These are phyloP conservation scores for Alternaria gansuensis DNA, from an alignment of 2,329 filamentous ascomycete genomes.

Conservation along the genomic window DNA sequence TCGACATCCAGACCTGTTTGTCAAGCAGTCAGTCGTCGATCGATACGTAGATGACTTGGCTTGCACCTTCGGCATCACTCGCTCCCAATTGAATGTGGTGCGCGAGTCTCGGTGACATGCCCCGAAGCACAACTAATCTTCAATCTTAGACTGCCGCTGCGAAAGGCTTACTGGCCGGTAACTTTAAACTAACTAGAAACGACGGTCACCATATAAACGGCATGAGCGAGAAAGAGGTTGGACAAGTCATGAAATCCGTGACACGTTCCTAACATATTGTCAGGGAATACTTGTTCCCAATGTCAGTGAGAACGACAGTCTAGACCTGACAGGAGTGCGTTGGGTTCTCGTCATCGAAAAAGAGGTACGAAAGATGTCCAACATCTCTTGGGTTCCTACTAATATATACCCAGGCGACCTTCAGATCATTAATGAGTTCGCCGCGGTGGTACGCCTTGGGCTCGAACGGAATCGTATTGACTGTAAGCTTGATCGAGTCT, in stretches of 20 bases:
- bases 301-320: conserved; percentile 57
- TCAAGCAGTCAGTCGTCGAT: conserved; percentile 73
- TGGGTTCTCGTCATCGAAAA: conserved; percentile 84
- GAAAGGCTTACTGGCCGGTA: conserved; percentile 75
- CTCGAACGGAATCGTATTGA: conserved; percentile 72
- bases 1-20: conserved; percentile 75
- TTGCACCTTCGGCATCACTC: conserved; percentile 70
- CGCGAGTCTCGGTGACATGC: conserved; percentile 43
- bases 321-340: conserved; percentile 61
- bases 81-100: conserved; percentile 76
- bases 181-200: conserved; percentile 58
- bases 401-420: conserved; percentile 68
- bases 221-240: conserved; percentile 54
- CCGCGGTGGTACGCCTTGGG: conserved; percentile 62
- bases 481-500: conserved; percentile 57
- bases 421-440: conserved; percentile 70
- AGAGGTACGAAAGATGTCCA: conserved; percentile 62
- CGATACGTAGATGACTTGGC: conserved; percentile 78
- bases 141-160: conserved; percentile 70
- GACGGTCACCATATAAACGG: conserved; percentile 58
- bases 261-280: neutral
- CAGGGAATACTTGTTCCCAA: conserved; percentile 72
- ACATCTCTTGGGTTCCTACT: conserved; percentile 16
- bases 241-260: neutral
- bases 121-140: conserved; percentile 18